These are phyloP conservation scores for Globisporangium takayamanum DNA, from an alignment of 352 stramenopile genomes.

Conservation along the genomic window DNA sequence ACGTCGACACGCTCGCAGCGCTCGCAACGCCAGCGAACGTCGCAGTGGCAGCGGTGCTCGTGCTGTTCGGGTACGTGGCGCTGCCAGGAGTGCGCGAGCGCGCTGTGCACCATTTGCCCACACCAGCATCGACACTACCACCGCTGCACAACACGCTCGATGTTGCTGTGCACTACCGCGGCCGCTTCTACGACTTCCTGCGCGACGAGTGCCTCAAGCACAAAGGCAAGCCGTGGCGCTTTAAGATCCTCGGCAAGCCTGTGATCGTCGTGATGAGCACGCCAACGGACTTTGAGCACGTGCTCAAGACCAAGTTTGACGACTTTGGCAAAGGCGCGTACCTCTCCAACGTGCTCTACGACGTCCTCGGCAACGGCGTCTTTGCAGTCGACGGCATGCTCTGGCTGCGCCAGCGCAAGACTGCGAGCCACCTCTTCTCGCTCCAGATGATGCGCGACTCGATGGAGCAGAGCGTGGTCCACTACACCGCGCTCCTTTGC, in stretches of 20 bases:
- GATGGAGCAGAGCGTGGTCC: constrained; percentile 20
- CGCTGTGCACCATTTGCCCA: background rate
- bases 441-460: constrained; percentile 24
- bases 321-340: constrained; percentile 40
- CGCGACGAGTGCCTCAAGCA: constrained; percentile 23
- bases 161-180: constrained; percentile 21
- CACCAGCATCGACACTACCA: background rate
- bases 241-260: constrained; percentile 6
- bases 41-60: background rate
- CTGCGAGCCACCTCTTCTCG: constrained; percentile 73
- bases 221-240: constrained; percentile 12
- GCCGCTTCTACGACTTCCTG: constrained; percentile 30
- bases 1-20: background rate
- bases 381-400: constrained; percentile 33
- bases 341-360: constrained; percentile 15
- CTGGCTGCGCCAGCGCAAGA: constrained; percentile 61
- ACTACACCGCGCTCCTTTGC: constrained; percentile 13
- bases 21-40: background rate
- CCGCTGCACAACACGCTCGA: constrained; percentile 17
- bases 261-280: constrained; percentile 22
- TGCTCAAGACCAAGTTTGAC: constrained; percentile 44
- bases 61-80: background rate
- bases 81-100: background rate
- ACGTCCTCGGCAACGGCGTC: constrained; percentile 55
- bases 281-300: constrained; percentile 20